Evolutionary conservation across 768 basidiomycete genomes (phyloP).

Genomic region (Suillus decipiens): DNA sequence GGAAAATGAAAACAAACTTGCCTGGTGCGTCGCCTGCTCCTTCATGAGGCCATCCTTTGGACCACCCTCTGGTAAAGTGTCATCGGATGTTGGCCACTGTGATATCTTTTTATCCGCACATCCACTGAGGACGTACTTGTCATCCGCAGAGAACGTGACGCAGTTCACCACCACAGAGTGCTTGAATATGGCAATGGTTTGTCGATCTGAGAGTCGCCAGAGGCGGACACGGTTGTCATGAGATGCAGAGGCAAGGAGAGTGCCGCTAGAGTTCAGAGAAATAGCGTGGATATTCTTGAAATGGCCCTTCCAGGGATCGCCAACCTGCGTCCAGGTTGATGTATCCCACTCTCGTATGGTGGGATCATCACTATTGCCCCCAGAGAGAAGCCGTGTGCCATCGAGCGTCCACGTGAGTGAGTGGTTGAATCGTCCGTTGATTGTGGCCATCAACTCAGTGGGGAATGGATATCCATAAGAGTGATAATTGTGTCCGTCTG

Average conservation of each 20-base stretch:
- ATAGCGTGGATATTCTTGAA: neutral
- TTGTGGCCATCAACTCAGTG: too few relatives aligned
- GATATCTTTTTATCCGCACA: neutral
- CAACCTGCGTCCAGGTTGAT: neutral
- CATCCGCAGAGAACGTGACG: neutral
- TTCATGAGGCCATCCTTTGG: neutral
- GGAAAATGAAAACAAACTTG: neutral
- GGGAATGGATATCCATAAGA: neutral
- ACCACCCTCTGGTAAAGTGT: neutral
- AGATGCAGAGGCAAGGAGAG: slow-evolving; percentile 31
- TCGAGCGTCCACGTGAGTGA: neutral
- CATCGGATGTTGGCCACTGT: neutral
- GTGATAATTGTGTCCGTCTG: too few relatives aligned
- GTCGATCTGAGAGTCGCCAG: slow-evolving; percentile 22
- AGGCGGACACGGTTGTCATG: slow-evolving; percentile 31
- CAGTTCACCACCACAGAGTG: neutral
- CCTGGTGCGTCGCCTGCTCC: neutral
- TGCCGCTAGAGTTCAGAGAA: slow-evolving; percentile 19
- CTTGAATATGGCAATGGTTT: neutral
- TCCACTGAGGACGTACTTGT: neutral
- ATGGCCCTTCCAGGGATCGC: neutral
- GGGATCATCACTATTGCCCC: neutral
- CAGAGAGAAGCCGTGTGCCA: neutral
- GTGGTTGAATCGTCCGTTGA: neutral
- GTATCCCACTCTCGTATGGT: neutral